Base-by-base conservation (phyloP, 2,329 filamentous ascomycete genomes). In the Talaromyces sp. region DNA sequence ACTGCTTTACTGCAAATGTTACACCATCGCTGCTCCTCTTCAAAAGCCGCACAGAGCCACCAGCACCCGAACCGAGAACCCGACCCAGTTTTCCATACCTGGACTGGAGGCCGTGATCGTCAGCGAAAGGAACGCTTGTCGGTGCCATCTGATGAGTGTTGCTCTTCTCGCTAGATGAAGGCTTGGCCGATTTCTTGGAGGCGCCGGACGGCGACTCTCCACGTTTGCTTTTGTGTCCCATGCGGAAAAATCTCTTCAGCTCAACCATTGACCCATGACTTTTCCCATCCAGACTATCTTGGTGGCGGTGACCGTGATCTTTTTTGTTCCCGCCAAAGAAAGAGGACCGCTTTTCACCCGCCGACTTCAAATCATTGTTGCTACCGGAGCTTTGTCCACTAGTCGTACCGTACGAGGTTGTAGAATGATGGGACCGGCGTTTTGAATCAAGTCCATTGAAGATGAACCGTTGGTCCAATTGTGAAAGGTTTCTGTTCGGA, bases 1-100 rank as follows among this genome's bases (percentile, higher is more conserved):
- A 99, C 75, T 99, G 94, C 79, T 99, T 99, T 62, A 98, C 95
- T 1, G 95, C 95, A 78, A 99, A 99, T 0, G 96, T 95, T 7
- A 92, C 92, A 31, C 90, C 90, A 74, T 99, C 95, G 68, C 92
- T 93, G 73, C 89, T 94, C 67, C 95, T 87, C 81, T 95, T 97
- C 89, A 99, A 92, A 60, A 99, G 80, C 69, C 94, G 87, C 16
- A 99, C 95, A 0, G 94, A 98, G 31, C 95, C 95, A 60, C 95
- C 95, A 33, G 95, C 95, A 31, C 95, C 95, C 33, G 94, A 94
- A 5, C 95, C 95, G 13, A 99, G 84, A 0, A 98, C 92, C 75
- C 92, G 95, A 65, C 94, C 95, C 69, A 99, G 90, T 75, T 97
- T 98, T 54, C 95, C 95, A 75, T 98, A 99, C 73, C 94, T 97